Base-by-base conservation (phyloP, 495 filamentous ascomycete genomes). In the Podospora tetraspora region DNA sequence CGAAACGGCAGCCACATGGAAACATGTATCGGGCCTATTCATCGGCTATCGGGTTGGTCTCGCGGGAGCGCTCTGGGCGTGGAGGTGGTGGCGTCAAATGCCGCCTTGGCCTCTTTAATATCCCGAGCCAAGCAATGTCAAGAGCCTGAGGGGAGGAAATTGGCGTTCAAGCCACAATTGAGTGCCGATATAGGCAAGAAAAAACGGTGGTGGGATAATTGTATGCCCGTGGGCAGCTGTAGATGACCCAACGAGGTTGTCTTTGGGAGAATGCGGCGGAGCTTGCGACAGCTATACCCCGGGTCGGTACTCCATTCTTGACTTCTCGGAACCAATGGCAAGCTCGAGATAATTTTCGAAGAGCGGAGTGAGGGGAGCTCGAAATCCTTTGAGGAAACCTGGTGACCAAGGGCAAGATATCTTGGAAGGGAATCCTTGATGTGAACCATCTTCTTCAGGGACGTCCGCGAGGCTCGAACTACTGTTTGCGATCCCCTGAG, bases 1-100 rank as follows among this genome's bases (percentile, higher is more conserved):
- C 66, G 66, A 62, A 61, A 67, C 23, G 61, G 63, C 66, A 29
- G 43, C 59, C 11, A 52, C 65, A 61, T 34, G 29, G 59, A 29
- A 62, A 58, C 24, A 25, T 68, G 25, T 61, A 70, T 73, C 71
- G 71, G 71, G 69, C 71, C 71, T 73, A 69, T 73, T 69, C 43
- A 61, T 70, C 68, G 68, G 68, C 22, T 70, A 70, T 73, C 71
- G 68, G 63, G 57, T 29, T 29, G 63, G 68, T 66, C 30, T 66
- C 62, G 69, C 68, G 64, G 68, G 65, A 68, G 70, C 70, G 68
- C 63, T 62, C 64, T 62, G 29, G 66, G 52, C 63, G 27, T 59
- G 63, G 24, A 52, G 43, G 43, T 37, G 63, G 32, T 57, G 63
- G 56, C 52, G 62, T 56, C 62, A 13, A 65, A 22, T 61, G 62